Evolutionary conservation across 139 green algal species (phyloP).

Genomic region (Zygnema cylindricum): DNA sequence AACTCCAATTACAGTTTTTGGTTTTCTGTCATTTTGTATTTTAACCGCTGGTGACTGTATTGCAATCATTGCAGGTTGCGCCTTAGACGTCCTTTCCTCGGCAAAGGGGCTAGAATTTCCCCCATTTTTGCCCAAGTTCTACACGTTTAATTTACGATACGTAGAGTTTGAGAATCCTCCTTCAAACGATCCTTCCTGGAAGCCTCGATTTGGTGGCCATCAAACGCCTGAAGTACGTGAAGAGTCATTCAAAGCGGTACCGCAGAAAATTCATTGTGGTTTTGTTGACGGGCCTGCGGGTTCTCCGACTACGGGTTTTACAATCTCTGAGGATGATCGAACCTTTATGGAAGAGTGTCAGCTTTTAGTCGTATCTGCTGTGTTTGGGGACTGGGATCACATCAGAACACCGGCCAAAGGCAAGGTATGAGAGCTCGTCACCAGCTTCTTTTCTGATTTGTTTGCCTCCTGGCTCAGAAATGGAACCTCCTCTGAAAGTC

Average conservation of each 20-base stretch:
- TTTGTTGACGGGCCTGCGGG: slow-evolving; percentile 48
- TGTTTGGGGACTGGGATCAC: slow-evolving; percentile 56
- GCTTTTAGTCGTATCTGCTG: slow-evolving; percentile 34
- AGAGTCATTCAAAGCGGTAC: slow-evolving; percentile 15
- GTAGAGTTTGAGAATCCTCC: slow-evolving; percentile 31
- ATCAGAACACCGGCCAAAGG: background rate
- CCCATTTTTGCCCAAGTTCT: slow-evolving; percentile 15
- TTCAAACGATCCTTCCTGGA: slow-evolving; percentile 2
- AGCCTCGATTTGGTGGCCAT: slow-evolving; percentile 41
- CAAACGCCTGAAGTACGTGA: slow-evolving; percentile 32
- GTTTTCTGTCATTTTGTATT: background rate
- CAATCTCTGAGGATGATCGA: slow-evolving; percentile 26
- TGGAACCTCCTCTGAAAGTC: no score
- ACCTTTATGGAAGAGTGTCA: slow-evolving; percentile 40
- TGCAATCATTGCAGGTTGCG: background rate
- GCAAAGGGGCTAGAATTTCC: background rate
- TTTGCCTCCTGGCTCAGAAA: no score
- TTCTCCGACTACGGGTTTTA: slow-evolving; percentile 34
- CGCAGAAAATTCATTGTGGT: slow-evolving; percentile 45
- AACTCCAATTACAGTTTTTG: background rate
- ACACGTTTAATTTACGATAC: slow-evolving; percentile 24
- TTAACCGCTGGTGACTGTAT: background rate
- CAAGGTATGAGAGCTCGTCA: slow-evolving; percentile 29
- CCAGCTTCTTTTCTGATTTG: no score
- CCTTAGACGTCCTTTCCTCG: background rate